Evolutionary conservation across 2,329 filamentous ascomycete genomes (phyloP).

Genomic region (Metarhizium humberi): DNA sequence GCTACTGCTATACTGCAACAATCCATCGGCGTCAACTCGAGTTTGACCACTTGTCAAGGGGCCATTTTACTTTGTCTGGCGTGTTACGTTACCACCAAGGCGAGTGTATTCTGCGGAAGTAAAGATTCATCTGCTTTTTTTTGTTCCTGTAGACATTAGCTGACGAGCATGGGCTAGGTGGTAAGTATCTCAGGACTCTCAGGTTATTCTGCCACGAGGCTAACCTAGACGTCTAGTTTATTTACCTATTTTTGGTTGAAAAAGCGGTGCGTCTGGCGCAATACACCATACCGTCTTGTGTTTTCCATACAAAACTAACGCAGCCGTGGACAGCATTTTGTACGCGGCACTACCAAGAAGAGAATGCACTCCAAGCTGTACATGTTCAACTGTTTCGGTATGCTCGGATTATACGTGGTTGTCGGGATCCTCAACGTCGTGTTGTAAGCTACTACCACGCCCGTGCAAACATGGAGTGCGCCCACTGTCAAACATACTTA

Average conservation of each 20-base stretch:
- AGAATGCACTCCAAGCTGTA: conserved; percentile 48
- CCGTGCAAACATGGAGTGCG: neutral
- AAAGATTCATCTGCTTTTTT: neutral
- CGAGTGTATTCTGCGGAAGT: conserved; percentile 17
- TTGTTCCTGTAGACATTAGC: conserved; percentile 12
- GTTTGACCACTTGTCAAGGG: conserved; percentile 40
- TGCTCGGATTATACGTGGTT: conserved; percentile 35
- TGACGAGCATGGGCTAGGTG: conserved; percentile 5
- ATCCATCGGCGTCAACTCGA: conserved; percentile 46
- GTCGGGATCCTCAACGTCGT: conserved; percentile 51
- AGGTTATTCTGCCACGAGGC: neutral
- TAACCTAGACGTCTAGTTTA: conserved; percentile 26
- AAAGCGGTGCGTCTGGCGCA: conserved; percentile 36
- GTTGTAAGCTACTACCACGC: conserved; percentile 33
- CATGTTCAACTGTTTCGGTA: conserved; percentile 50
- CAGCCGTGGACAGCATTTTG: conserved; percentile 36
- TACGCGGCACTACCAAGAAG: conserved; percentile 40
- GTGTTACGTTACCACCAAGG: conserved; percentile 56
- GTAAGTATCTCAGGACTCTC: conserved; percentile 11
- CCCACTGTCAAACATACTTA: too few relatives aligned
- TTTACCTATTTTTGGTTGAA: conserved; percentile 57
- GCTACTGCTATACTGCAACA: conserved; percentile 47
- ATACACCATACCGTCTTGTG: neutral
- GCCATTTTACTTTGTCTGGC: conserved; percentile 51
- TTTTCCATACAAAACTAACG: too few relatives aligned